Evolutionary conservation across 495 filamentous ascomycete species (phyloP).

Genomic region (Aspergillus olivimuriae): DNA sequence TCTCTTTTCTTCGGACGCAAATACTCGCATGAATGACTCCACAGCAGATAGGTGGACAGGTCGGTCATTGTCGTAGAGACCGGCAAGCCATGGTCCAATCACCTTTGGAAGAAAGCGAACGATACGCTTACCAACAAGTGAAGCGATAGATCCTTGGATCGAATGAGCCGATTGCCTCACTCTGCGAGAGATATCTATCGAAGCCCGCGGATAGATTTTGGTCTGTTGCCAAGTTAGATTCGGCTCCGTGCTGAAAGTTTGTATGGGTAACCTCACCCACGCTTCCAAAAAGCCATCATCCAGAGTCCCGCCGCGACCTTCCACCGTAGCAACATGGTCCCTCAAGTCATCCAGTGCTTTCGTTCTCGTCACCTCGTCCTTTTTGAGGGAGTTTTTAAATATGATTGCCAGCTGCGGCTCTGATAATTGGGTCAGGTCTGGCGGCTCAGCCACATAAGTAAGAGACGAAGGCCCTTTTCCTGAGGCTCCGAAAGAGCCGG

Average conservation of each 20-base stretch:
- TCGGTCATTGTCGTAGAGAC: slow-evolving; percentile 79
- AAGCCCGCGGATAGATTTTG: slow-evolving; percentile 76
- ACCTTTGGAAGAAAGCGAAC: slow-evolving; percentile 68
- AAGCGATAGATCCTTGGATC: slow-evolving; percentile 66
- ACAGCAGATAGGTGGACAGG: slow-evolving; percentile 63
- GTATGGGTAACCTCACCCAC: slow-evolving; percentile 60
- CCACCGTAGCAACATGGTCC: slow-evolving; percentile 46
- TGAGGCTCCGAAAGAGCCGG: slow-evolving; percentile 39
- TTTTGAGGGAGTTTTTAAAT: slow-evolving; percentile 89
- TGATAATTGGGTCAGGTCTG: slow-evolving; percentile 69
- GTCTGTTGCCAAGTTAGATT: slow-evolving; percentile 46
- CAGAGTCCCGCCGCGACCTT: slow-evolving; percentile 44
- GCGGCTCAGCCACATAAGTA: slow-evolving; percentile 84
- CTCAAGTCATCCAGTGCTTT: slow-evolving; percentile 87
- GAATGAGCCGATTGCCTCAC: slow-evolving; percentile 79
- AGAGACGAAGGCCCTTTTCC: slow-evolving; percentile 49
- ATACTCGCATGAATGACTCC: slow-evolving; percentile 65
- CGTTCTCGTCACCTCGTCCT: slow-evolving; percentile 85
- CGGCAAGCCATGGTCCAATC: slow-evolving; percentile 81
- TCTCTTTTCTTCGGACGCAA: slow-evolving; percentile 73
- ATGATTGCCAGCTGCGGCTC: slow-evolving; percentile 76
- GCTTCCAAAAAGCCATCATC: slow-evolving; percentile 76
- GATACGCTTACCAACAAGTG: slow-evolving; percentile 69
- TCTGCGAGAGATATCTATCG: slow-evolving; percentile 80
- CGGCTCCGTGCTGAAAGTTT: not conserved